Base-by-base conservation (phyloP, 2,329 filamentous ascomycete genomes). In the Fusarium mexicanum region DNA sequence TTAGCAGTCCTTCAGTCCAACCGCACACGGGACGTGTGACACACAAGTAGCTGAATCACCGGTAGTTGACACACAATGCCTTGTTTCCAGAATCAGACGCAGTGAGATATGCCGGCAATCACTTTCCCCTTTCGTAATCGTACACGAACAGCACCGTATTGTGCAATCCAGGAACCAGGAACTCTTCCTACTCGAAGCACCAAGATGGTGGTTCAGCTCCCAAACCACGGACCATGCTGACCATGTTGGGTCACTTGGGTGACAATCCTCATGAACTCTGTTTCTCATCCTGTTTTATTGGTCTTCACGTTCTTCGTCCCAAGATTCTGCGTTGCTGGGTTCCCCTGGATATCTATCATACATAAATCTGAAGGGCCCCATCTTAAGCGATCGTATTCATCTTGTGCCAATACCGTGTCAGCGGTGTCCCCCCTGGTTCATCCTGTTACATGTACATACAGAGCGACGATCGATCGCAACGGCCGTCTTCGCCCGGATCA, bases 141-240 rank as follows among this genome's bases (percentile, higher is more conserved):
- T 29, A 33, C 61, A 38, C 37, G 43, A 38, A 31, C 17, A n/a
- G 37, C 24, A 18, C n/a, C 8, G 57, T 55, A 9, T 20, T n/a
- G 31, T 33, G 31, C 17, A 37, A 33, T 57, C 37, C 70, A 71
- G 53, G 47, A 67, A 57, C 47, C 51, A 53, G 66, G 57, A 71
- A 73, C 51, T 31, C 26, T 31, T 37, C 24, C 29, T 47, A 48
- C 26, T 64, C 37, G 6, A 18, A 13, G 40, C 33, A 46, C 33
- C 29, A n/a, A 47, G 24, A 67, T 62, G 61, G 71, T 67, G 44
- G 71, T 65, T 74, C 71, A 71, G 71, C 57, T 71, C n/a, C 46
- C 48, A 37, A 33, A 63, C n/a, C 58, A 59, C 62, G 50, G 61
- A 29, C 67, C 62, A 60, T 38, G 31, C 35, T 59, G 38, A 17